Conservation (phyloP, 2,329 filamentous ascomycete species). For the Ophiocordyceps camponoti-floridani region DNA sequence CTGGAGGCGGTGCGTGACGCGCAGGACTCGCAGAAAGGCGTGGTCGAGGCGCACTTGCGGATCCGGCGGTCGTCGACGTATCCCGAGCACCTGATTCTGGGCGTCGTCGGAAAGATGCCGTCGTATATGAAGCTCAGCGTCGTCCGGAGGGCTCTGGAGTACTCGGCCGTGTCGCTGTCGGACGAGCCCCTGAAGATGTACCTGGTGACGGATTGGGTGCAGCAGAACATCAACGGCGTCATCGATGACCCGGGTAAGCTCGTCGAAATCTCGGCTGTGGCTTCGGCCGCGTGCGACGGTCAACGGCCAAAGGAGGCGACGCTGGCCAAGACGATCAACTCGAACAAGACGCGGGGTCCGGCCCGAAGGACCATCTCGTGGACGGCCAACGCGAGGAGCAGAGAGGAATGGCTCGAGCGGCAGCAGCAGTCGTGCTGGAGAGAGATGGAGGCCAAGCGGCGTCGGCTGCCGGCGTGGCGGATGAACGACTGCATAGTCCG, state of each 20-base stretch:
- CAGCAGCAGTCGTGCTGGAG: conserved; percentile 49
- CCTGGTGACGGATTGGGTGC: conserved; percentile 79
- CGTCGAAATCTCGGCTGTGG: conserved; percentile 65
- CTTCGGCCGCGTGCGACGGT: conserved; percentile 46
- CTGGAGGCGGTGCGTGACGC: conserved; percentile 39
- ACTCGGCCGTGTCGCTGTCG: conserved; percentile 51
- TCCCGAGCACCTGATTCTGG: conserved; percentile 51
- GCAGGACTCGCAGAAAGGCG: conserved; percentile 25
- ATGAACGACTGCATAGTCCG: conserved; percentile 60
- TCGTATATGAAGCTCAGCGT: conserved; percentile 89
- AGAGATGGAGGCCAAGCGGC: conserved; percentile 56
- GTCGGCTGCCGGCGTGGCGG: conserved; percentile 73
- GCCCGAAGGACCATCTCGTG: conserved; percentile 44
- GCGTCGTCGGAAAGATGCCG: conserved; percentile 54
- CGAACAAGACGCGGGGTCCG: conserved; percentile 18
- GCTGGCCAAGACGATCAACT: conserved; percentile 5
- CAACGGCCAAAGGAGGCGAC: conserved; percentile 10
- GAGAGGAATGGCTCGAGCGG: conserved; percentile 50
- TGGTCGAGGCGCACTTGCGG: conserved; percentile 40
- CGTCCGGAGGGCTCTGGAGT: conserved; percentile 55
- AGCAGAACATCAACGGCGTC: conserved; percentile 65
- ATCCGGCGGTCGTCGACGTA: conserved; percentile 60
- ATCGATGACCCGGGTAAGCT: conserved; percentile 72
- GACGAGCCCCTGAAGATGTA: conserved; percentile 85
- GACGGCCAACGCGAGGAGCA: conserved; percentile 39